Percentiles rank a stretch among this genome's conserved stretches.
Evolutionary conservation across 2,329 filamentous ascomycete genomes (phyloP).

Genomic region (Penicillium sp.): DNA sequence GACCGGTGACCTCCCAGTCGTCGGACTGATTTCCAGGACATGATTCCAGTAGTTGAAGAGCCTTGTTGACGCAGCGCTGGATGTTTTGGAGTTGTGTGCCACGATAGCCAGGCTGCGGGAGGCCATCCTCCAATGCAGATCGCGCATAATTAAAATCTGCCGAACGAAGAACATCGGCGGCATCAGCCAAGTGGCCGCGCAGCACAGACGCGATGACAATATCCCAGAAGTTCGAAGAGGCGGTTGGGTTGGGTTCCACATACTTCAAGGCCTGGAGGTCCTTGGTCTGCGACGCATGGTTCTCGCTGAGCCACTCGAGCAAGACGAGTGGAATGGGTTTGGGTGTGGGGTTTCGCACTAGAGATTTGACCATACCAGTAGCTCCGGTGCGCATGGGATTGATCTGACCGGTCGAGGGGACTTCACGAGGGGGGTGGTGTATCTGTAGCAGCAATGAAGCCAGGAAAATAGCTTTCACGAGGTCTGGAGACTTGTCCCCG

Average conservation of each 20-base stretch:
- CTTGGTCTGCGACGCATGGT: slow-evolving; percentile 68
- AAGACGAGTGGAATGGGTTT: slow-evolving; percentile 68
- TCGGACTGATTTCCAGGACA: slow-evolving; percentile 63
- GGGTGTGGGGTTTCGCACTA: slow-evolving; percentile 26
- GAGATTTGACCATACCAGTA: slow-evolving; percentile 30
- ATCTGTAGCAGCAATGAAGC: slow-evolving; percentile 73
- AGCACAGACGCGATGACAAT: slow-evolving; percentile 69
- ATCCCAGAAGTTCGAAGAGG: slow-evolving; percentile 79
- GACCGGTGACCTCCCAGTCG: slow-evolving; percentile 78
- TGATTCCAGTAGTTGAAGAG: slow-evolving; percentile 64
- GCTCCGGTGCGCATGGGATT: slow-evolving; percentile 27
- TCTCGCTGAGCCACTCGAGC: slow-evolving; percentile 74
- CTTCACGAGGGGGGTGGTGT: slow-evolving; percentile 61
- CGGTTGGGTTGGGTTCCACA: slow-evolving; percentile 67
- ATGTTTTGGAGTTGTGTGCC: slow-evolving; percentile 75
- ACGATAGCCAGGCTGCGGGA: slow-evolving; percentile 64
- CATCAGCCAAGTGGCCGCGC: slow-evolving; percentile 67
- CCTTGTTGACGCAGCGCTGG: slow-evolving; percentile 64
- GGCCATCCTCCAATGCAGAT: slow-evolving; percentile 59
- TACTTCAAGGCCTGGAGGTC: slow-evolving; percentile 64
- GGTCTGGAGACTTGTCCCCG: slow-evolving; percentile 57
- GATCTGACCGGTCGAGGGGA: slow-evolving; percentile 19
- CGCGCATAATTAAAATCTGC: slow-evolving; percentile 76
- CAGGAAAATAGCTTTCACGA: slow-evolving; percentile 75
- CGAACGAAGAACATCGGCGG: slow-evolving; percentile 64